A percentile compares a stretch with the other conserved stretches of the same genome.
These are phyloP conservation scores for Capsicum rhomboideum DNA, from an alignment of 257 asterid species.

Conservation along the genomic window DNA sequence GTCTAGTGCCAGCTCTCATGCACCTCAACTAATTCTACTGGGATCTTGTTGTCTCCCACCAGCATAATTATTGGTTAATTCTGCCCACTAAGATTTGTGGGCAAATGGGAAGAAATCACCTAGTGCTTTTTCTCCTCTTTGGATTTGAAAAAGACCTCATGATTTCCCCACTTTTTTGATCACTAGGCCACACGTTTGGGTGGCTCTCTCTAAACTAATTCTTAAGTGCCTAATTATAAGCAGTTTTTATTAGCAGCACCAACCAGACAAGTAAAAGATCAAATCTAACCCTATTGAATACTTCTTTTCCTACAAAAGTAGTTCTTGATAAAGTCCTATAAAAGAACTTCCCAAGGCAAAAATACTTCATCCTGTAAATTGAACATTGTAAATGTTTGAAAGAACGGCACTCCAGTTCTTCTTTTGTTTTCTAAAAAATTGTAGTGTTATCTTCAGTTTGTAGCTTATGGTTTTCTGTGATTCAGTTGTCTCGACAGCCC, in stretches of 20 bases:
- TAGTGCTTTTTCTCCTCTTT: background rate
- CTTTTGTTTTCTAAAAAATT: background rate
- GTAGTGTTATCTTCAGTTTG: background rate
- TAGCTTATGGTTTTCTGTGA: background rate
- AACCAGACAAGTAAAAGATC: background rate
- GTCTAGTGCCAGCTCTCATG: background rate
- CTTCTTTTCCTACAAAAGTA: background rate
- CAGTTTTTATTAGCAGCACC: background rate
- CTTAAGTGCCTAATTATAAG: background rate
- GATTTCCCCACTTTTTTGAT: background rate
- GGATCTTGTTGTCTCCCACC: background rate
- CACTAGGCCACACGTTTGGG: background rate
- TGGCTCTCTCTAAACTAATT: background rate
- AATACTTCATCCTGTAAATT: background rate
- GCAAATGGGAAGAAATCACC: background rate
- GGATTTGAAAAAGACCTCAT: background rate
- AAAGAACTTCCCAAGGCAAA: background rate
- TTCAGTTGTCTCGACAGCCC: slow-evolving; percentile 68
- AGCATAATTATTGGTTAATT: background rate
- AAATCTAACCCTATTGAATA: background rate
- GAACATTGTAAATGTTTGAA: background rate
- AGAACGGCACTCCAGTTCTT: background rate
- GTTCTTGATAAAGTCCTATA: background rate
- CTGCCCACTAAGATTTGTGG: background rate
- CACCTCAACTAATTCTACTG: background rate